Conservation (phyloP, 2,329 filamentous ascomycete species). For the Tolypocladium inflatum region DNA sequence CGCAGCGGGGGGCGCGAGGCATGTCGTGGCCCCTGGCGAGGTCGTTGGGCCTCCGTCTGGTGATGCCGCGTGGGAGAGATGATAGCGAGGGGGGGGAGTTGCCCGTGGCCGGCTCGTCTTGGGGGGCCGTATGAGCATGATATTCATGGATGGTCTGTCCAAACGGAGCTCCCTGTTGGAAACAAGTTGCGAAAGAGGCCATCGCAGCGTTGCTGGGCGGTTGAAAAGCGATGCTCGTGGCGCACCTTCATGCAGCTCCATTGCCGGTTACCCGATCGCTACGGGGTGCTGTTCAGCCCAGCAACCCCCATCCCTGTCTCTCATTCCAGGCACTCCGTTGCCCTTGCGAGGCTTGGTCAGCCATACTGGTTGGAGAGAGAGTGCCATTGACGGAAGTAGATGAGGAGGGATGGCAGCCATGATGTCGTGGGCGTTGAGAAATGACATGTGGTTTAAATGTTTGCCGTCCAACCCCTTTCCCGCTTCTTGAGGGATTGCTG, state of each 20-base stretch:
- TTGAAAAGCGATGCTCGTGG: background rate
- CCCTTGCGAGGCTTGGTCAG: background rate
- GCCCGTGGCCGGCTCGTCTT: too few relatives aligned
- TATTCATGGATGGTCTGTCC: background rate
- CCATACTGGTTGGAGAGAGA: background rate
- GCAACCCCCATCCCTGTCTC: background rate
- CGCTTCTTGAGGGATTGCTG: background rate
- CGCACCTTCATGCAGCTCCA: background rate
- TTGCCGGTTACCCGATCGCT: background rate
- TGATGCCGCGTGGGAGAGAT: too few relatives aligned
- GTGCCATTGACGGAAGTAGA: background rate
- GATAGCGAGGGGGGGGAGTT: too few relatives aligned
- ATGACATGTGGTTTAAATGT: background rate
- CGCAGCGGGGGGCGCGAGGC: background rate
- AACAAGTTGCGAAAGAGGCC: background rate
- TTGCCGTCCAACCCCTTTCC: background rate
- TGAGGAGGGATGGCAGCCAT: background rate
- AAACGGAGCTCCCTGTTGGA: too few relatives aligned
- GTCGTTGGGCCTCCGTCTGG: background rate
- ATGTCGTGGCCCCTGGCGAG: background rate
- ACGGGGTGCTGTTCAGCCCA: background rate
- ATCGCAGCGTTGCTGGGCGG: background rate
- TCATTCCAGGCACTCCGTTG: background rate
- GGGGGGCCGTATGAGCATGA: too few relatives aligned
- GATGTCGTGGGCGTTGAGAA: background rate